Base-by-base conservation (phyloP, 768 basidiomycete species). In the Chalciporus chontae region DNA sequence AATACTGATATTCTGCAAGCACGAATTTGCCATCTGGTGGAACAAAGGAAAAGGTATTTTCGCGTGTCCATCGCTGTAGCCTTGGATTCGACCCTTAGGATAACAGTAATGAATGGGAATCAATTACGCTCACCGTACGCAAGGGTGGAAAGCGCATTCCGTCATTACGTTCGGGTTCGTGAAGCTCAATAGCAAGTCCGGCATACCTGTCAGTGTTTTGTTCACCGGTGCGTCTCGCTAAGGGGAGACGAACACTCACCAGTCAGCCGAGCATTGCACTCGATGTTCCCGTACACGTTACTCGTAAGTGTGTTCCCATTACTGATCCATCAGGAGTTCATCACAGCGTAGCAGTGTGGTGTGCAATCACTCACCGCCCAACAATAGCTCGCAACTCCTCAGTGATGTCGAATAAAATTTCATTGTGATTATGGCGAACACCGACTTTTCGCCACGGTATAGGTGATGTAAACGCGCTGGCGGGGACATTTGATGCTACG, bases 381-480 rank as follows among this genome's bases (percentile, higher is more conserved):
- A 59, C 58, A 41, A 68, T 69, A 48, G 60, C 90, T 55, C 80
- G 81, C 42, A 96, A 72, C 44, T 87, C 81, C 67, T 98, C 95
- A 0, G 80, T 75, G 51, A 96, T 75, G 62, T 98, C 94, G 64
- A 98, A 93, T 65, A 91, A 90, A 15, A 96, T 85, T 67, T 98
- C 94, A 61, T 96, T 95, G 67, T 79, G 85, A 26, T 85, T 81
- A 64, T 97, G 87, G 51, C 83, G 78, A 34, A 94, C 71, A 7
- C 88, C 89, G 1, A 86, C 78, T 66, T 88, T 87, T 48, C 95
- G 79, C 94, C 94, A 98, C 3, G 94, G 91, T 63, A 95, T 94
- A 1, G 90, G 88, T 1, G 90, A 91, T 1, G 92, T 81, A 64
- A 96, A 94, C 0, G 83, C 76, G 5, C 61, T 76, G 15, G 74